A percentile compares a stretch with the other conserved stretches of the same genome.
phyloP scores from a whole-genome alignment of 768 basidiomycete genomes.

The Clitopilus passeckerianus region DNA sequence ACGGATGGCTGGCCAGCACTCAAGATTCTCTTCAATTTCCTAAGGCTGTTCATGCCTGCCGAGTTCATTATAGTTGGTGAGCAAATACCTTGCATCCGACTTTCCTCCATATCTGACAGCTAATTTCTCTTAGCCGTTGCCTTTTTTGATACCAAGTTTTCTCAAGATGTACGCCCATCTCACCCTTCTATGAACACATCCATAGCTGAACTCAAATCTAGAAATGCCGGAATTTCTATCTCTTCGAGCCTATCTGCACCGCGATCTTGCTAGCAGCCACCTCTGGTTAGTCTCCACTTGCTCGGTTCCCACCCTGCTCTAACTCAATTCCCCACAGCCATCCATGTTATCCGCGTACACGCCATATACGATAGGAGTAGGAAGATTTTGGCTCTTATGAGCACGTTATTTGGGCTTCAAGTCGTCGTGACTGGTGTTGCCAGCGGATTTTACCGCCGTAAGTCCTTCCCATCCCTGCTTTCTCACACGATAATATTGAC shows the following conservation, averaged over 20 bases:
- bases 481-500: not conserved
- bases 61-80: conserved; percentile 76
- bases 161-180: conserved; percentile 36
- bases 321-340: conserved; percentile 24
- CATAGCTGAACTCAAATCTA: conserved; percentile 17
- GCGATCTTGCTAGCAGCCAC: conserved; percentile 74
- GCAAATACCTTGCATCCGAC: conserved; percentile 2
- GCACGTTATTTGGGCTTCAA: conserved; percentile 59
- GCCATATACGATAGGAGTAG: conserved; percentile 72
- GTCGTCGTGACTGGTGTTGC: conserved; percentile 67
- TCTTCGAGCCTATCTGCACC: conserved; percentile 85
- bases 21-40: conserved; percentile 71
- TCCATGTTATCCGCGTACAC: conserved; percentile 75
- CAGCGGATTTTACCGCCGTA: conserved; percentile 77
- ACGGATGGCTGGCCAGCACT: conserved; percentile 69
- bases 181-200: not conserved
- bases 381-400: conserved; percentile 49
- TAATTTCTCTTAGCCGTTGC: conserved; percentile 53
- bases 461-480: conserved; percentile 15
- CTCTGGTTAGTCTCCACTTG: conserved; percentile 35
- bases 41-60: conserved; percentile 71
- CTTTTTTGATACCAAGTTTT: conserved; percentile 77
- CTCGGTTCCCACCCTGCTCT: not conserved
- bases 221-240: conserved; percentile 67
- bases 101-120: not conserved